phyloP scores from a whole-genome alignment of 495 filamentous ascomycete genomes.

The Astrocystis sublimbata region DNA sequence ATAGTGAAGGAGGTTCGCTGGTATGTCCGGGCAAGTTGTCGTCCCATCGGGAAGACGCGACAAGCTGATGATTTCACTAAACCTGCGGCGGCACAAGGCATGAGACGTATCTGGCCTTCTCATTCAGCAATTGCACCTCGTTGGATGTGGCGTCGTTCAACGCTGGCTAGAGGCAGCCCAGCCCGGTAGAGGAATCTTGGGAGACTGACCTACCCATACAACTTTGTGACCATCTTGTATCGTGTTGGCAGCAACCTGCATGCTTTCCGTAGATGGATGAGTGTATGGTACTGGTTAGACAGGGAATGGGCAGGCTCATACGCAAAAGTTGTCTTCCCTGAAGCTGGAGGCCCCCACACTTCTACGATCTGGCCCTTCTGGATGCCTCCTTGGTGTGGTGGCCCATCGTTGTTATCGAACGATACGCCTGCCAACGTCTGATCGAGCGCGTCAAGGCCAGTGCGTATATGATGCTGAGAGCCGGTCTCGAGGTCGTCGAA shows the following conservation, averaged over 20 bases:
- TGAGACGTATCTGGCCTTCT: conserved; percentile 19
- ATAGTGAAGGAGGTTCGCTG: conserved; percentile 35
- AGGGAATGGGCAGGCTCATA: conserved; percentile 35
- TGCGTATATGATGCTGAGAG: conserved; percentile 58
- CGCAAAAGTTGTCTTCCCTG: conserved; percentile 85
- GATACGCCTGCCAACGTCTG: conserved; percentile 42
- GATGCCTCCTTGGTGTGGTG: conserved; percentile 53
- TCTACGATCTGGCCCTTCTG: conserved; percentile 80
- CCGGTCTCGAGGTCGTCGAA: conserved; percentile 61
- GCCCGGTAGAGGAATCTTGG: conserved; percentile 3
- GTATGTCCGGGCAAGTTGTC: background rate
- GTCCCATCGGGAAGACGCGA: conserved; percentile 1
- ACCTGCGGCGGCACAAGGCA: conserved; percentile 23
- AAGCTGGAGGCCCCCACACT: conserved; percentile 84
- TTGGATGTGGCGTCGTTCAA: background rate
- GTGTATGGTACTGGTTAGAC: background rate
- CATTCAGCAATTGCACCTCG: background rate
- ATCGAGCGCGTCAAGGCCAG: conserved; percentile 67
- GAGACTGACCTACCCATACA: conserved; percentile 79
- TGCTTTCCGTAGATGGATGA: conserved; percentile 47
- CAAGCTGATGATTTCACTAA: conserved; percentile 26
- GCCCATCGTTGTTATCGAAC: conserved; percentile 19
- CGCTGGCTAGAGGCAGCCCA: background rate
- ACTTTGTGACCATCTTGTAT: conserved; percentile 64
- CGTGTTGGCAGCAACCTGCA: conserved; percentile 67